A percentile compares a stretch with the other conserved stretches of the same genome.
These are phyloP conservation scores for Tuber indicum DNA, from an alignment of 495 filamentous ascomycete genomes.

Conservation along the genomic window DNA sequence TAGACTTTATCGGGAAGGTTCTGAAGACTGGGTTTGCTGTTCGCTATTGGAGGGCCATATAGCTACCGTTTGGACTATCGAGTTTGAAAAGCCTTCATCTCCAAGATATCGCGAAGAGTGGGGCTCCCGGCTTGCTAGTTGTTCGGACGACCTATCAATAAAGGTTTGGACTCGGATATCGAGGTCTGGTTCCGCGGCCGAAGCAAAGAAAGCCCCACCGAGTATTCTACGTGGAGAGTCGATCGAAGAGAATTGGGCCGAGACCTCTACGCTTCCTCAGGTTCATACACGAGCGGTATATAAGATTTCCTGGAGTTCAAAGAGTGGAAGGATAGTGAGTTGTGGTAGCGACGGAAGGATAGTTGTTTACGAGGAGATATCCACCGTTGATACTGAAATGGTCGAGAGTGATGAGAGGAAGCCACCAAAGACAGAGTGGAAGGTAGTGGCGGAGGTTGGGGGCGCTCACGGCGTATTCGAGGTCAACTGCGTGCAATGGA, in stretches of 20 bases:
- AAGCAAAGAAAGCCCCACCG: conserved; percentile 52
- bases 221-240: conserved; percentile 71
- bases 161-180: conserved; percentile 62
- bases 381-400: conserved; percentile 19
- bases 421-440: conserved; percentile 55
- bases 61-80: conserved; percentile 79
- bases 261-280: conserved; percentile 62
- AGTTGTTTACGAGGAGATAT: conserved; percentile 65
- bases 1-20: conserved; percentile 82
- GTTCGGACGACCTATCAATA: conserved; percentile 70
- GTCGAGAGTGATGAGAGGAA: conserved; percentile 43
- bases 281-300: conserved; percentile 77
- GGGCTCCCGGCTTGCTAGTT: conserved; percentile 59
- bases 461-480: conserved; percentile 85
- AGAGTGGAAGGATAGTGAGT: conserved; percentile 67
- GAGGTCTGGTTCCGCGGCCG: conserved; percentile 23
- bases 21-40: conserved; percentile 86
- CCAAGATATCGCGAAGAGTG: conserved; percentile 40
- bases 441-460: conserved; percentile 56
- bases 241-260: conserved; percentile 71
- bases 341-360: conserved; percentile 80
- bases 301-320: conserved; percentile 68
- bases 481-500: conserved; percentile 85
- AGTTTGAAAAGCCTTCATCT: conserved; percentile 61
- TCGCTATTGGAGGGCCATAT: conserved; percentile 68